Percentiles rank a stretch among this genome's conserved stretches.
Conservation (phyloP, 2,329 filamentous ascomycete genomes). For the Didymella sp. region DNA sequence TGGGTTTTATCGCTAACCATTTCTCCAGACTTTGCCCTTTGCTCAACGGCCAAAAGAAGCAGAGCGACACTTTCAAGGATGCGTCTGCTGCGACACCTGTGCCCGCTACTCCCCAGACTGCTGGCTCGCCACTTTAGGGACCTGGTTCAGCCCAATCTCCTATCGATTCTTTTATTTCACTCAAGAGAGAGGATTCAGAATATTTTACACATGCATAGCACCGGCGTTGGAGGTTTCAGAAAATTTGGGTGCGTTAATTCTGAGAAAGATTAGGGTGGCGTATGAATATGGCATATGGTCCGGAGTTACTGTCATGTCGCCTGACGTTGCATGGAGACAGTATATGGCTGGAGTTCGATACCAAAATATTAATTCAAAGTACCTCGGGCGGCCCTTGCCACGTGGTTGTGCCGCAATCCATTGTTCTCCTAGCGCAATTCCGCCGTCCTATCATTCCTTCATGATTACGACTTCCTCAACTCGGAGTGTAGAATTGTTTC, state of each 20-base stretch:
- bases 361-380: background rate
- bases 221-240: constrained; percentile 21
- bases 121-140: constrained; percentile 19
- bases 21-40: constrained; percentile 46
- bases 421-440: background rate
- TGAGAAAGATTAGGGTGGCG: background rate
- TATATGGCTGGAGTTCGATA: background rate
- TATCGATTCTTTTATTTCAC: background rate
- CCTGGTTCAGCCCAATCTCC: background rate
- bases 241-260: constrained; percentile 1
- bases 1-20: constrained; percentile 27
- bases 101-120: constrained; percentile 17
- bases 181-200: background rate
- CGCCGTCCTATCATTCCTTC: background rate
- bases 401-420: constrained; percentile 1
- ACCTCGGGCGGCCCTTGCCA: background rate
- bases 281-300: background rate
- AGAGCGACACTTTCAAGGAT: constrained; percentile 49
- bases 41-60: constrained; percentile 49
- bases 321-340: background rate
- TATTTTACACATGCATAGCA: constrained; percentile 31
- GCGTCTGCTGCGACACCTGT: constrained; percentile 40
- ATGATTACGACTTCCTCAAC: background rate
- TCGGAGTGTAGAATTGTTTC: constrained; percentile 12
- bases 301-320: background rate